Base-by-base conservation (phyloP, 352 stramenopile genomes). In the Pythium coloratum region DNA sequence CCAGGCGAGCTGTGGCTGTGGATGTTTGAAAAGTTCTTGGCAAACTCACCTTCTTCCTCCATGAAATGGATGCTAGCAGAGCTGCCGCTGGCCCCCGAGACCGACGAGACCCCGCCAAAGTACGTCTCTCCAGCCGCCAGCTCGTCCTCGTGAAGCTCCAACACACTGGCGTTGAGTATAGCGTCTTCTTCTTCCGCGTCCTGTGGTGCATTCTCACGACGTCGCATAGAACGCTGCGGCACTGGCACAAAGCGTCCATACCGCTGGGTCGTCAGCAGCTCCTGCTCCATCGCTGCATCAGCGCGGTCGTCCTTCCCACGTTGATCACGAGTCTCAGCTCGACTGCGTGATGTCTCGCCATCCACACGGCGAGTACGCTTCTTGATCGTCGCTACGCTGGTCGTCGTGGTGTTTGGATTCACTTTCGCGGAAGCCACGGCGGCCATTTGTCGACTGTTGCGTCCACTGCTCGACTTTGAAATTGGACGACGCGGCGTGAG, bases 41-140 rank as follows among this genome's bases (percentile, higher is more conserved):
- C 72, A 18, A 87, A 76, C 24, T 72, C 73, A 7, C 67, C 62
- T 38, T 79, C 78, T 33, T 88, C 79, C 7, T 90, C 81, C 13
- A 90, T 76, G 30, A 84, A 88, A 50, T 90, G 81, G 59, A 85
- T 77, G 30, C 81, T 90, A 26, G 74, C 70, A 24, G 79, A 69
- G 55, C 75, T 76, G 30, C 82, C 73, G 49, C 75, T 88, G 8
- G 76, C 73, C n/a, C 79, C 75, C 4, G 85, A 86, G 18, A 92
- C 84, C 0, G 84, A 92, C 16, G 84, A 92, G 12, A 92, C 73
- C n/a, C 79, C 78, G 36, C 83, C 84, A 67, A 92, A 92, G 61
- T 82, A 88, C 4, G 80, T 87, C 53, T 75, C 54, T 18, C 83
- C 58, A 18, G 82, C 46, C 1, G 54, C 14, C 77, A 69, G 18